Conservation (phyloP, 768 basidiomycete genomes). For the Cystobasidiopsis lactophilus region DNA sequence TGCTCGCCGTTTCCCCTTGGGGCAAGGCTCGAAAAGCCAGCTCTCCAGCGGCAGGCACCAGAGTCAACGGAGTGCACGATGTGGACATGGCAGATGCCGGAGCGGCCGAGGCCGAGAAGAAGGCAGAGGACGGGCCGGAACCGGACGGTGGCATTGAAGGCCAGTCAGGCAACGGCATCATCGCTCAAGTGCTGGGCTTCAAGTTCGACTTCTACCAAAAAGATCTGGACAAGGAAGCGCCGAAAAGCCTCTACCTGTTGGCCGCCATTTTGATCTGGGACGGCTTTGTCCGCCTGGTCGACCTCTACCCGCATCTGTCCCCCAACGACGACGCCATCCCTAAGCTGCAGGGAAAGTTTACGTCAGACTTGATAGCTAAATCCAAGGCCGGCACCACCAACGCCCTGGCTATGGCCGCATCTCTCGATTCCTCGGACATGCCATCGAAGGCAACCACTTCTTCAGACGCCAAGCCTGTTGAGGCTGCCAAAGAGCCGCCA, state of each 20-base stretch:
- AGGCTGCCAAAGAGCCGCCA: conserved; percentile 8
- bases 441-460: conserved; percentile 24
- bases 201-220: conserved; percentile 75
- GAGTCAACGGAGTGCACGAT: not conserved
- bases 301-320: conserved; percentile 56
- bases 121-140: conserved; percentile 15
- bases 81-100: conserved; percentile 16
- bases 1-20: conserved; percentile 79
- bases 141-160: conserved; percentile 18
- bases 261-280: conserved; percentile 76
- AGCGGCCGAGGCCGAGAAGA: conserved; percentile 17
- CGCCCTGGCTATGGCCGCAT: conserved; percentile 64
- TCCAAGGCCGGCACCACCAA: conserved; percentile 35
- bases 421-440: conserved; percentile 33
- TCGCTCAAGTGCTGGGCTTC: conserved; percentile 86
- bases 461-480: conserved; percentile 25
- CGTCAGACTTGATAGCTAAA: conserved; percentile 39
- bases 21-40: conserved; percentile 14
- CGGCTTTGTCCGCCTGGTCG: conserved; percentile 63
- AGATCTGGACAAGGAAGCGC: conserved; percentile 29
- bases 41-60: not conserved
- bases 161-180: conserved; percentile 16
- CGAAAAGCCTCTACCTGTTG: conserved; percentile 51
- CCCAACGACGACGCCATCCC: conserved; percentile 56
- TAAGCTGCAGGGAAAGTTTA: conserved; percentile 40